Evolutionary conservation across 1,284 basidiomycete genomes (phyloP).

Genomic region (Sanguinoderma infundibulare): DNA sequence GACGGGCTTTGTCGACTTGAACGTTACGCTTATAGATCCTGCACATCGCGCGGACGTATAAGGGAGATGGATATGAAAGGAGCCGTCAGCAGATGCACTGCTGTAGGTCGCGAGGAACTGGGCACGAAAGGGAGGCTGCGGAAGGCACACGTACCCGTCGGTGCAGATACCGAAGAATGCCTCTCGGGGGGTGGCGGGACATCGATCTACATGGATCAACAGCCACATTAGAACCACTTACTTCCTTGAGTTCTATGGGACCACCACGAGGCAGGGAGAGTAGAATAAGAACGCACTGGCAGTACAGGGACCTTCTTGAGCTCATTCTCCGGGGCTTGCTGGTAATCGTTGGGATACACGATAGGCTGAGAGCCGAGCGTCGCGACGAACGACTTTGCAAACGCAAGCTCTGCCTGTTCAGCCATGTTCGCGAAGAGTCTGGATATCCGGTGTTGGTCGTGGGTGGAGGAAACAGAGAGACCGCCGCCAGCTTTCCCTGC

Average conservation of each 20-base stretch:
- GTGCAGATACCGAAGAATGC: conserved; percentile 40
- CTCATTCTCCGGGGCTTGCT: conserved; percentile 72
- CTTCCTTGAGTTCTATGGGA: too few species aligned
- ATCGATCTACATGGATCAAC: conserved; percentile 47
- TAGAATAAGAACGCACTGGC: conserved; percentile 50
- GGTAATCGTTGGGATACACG: conserved; percentile 75
- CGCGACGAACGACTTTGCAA: conserved; percentile 75
- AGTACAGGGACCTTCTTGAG: conserved; percentile 78
- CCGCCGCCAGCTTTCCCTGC: not conserved
- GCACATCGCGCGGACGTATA: too few species aligned
- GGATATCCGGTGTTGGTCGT: not conserved
- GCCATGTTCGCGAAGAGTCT: conserved; percentile 43
- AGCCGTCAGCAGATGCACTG: not conserved
- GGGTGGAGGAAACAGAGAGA: not conserved
- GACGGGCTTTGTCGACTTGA: conserved; percentile 92
- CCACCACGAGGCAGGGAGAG: not conserved
- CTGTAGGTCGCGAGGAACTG: not conserved
- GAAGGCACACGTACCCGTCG: conserved; percentile 39
- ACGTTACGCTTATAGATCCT: conserved; percentile 71
- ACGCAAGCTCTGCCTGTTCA: conserved; percentile 72
- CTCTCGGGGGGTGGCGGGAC: conserved; percentile 62
- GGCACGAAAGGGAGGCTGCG: not conserved
- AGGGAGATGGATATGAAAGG: not conserved
- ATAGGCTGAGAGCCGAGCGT: conserved; percentile 73
- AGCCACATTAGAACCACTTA: not conserved